Base-by-base conservation (phyloP, 2,329 filamentous ascomycete genomes). In the Fusarium globosum region DNA sequence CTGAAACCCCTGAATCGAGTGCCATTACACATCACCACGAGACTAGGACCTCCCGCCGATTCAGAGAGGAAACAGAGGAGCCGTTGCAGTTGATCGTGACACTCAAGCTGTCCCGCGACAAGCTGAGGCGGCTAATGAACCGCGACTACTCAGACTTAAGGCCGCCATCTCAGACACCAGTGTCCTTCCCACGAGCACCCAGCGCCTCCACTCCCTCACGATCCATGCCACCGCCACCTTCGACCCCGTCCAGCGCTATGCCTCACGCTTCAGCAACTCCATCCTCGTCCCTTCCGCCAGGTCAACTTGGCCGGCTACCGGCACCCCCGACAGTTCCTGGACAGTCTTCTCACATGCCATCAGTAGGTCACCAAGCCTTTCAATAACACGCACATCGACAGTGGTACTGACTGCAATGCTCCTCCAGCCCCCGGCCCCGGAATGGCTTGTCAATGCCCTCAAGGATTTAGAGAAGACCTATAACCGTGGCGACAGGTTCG, bases 1-100 rank as follows among this genome's bases (percentile, higher is more conserved):
- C 96, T 38, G 94, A 95, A 80, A 98, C 96, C 0, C 96, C 96
- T 7, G 96, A 98, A 81, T 86, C 91, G 15, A 88, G 86, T 61
- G 85, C 88, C 41, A 79, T 81, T 35, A 72, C 85, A 74, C 92
- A 91, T 75, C 91, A 91, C 77, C 91, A 91, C 79, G 94, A 97
- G 81, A 89, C 92, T 3, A 87, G 95, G 77, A 90, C 89, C 13
- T 91, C 92, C 11, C 87, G 88, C 61, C 88, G 88, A 57, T 86
- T 85, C 70, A 89, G 94, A 55, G 95, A 98, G 79, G 94, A 96
- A 74, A 96, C 92, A 20, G 92, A 95, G 61, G 93, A 95, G 74
- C 88, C 91, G 2, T 85, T 86, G n/a, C 89, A 88, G 51, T 82
- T 95, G 57, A 85, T 95, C 33, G 89, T 99, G 58, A 95, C 90